Evolutionary conservation across 306 rosid genomes (phyloP), one percentile per base, ranked within the genome.

Genomic region (Cercis canadensis): DNA sequence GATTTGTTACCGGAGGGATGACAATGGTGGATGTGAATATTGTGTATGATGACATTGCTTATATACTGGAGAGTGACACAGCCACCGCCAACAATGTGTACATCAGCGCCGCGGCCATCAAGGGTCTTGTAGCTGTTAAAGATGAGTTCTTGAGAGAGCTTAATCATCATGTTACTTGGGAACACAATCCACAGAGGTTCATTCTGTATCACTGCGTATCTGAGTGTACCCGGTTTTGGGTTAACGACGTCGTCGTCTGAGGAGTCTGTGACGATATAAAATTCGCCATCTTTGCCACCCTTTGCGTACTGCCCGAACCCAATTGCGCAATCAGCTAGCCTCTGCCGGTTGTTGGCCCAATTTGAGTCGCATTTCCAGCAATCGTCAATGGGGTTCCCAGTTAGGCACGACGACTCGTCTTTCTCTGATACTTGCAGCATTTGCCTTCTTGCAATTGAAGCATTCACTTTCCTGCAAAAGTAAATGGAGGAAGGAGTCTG

Each of bases 361-460:
- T 91, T 82, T 9, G 91, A 92, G 80, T 94, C 99, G 57, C 99
- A 94, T 89, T 91, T 94, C 99, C 99, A 94, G 75, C 99, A 94
- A 72, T 94, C 99, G 44, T 94, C 99, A 0, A 94, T 89, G 4
- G 99, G 99, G 80, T 94, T 94, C 0, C 99, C 99, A 0, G 97
- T 94, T 39, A 76, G 66, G 64, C 99, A 94, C 10, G 92, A 41
- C 15, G 85, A 46, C 11, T 73, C 72, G 9, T 78, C 84, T 53
- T 61, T 74, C 57, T 56, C 17, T 15, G 87, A 68, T n/a, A 58
- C 24, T 58, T 72, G 74, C 18, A 91, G 67, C 88, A 83, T 86
- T 46, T 87, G 66, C 83, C 96, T 86, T 75, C 99, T 89, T 36
- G 86, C 52, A 3, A 94, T 41, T 0, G 99, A 94, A 57, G 83